Evolutionary conservation across 495 filamentous ascomycete species (phyloP).

Genomic region (Xylaria curta): DNA sequence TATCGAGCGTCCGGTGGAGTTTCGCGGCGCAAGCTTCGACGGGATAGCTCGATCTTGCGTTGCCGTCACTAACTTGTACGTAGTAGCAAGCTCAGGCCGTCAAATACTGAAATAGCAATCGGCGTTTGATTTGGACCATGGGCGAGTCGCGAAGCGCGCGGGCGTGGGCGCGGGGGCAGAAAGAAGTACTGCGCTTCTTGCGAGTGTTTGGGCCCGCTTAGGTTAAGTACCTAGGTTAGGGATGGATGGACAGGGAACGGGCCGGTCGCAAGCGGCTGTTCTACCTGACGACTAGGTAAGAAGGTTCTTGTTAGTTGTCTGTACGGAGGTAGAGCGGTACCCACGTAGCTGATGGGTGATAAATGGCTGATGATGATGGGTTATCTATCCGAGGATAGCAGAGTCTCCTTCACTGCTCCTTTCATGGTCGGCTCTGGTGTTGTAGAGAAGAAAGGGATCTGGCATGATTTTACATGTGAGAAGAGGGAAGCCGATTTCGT

Average conservation of each 20-base stretch:
- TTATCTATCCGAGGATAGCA: neutral
- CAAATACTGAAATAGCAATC: constrained; percentile 17
- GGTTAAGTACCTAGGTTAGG: neutral
- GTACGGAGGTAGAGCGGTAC: neutral
- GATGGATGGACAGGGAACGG: constrained; percentile 24
- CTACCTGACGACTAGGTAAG: neutral
- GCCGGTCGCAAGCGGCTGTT: constrained; percentile 31
- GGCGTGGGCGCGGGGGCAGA: neutral
- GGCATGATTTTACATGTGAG: neutral
- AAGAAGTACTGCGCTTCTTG: constrained; percentile 10
- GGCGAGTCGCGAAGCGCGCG: neutral
- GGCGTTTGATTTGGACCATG: neutral
- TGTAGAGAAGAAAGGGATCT: neutral
- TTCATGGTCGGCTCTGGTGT: neutral
- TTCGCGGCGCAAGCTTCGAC: constrained; percentile 34
- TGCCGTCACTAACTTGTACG: constrained; percentile 1
- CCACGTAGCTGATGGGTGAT: neutral
- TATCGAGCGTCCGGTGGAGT: constrained; percentile 36
- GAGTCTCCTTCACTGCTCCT: neutral
- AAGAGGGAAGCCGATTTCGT: neutral
- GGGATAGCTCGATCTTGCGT: constrained; percentile 27
- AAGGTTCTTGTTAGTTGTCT: neutral
- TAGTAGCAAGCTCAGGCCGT: constrained; percentile 14
- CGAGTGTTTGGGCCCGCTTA: constrained; percentile 16
- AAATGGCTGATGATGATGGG: too few species aligned